Evolutionary conservation across 192 early-diverging fungal species (phyloP).

Genomic region (Backusella australiensis): DNA sequence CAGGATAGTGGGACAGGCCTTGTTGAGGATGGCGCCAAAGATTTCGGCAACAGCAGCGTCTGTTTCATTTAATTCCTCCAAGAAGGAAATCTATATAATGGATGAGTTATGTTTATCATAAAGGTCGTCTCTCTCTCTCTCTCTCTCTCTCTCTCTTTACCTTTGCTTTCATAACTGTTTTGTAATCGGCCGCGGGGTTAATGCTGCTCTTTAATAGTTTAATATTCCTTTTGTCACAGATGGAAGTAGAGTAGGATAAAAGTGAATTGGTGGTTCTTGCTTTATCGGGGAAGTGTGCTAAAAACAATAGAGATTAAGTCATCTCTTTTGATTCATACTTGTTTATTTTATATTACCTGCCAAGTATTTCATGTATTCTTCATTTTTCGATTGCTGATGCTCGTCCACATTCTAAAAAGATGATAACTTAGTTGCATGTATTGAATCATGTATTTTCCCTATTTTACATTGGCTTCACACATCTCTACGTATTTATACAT

Average conservation of each 20-base stretch:
- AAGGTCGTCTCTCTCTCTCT: no score
- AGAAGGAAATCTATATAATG: slow-evolving; percentile 57
- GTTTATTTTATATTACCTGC: slow-evolving; percentile 10
- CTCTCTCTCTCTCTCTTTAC: background rate
- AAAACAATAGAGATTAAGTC: no score
- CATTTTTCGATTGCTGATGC: background rate
- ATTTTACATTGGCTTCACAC: slow-evolving; percentile 6
- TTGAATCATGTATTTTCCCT: no score
- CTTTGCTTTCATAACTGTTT: slow-evolving; percentile 11
- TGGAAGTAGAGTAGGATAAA: background rate
- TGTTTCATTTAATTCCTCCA: slow-evolving; percentile 64
- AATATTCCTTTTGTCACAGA: background rate
- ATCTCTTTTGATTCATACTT: slow-evolving; percentile 9
- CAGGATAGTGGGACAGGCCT: slow-evolving; percentile 71
- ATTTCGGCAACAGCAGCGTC: slow-evolving; percentile 62
- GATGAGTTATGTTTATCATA: background rate
- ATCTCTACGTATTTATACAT: slow-evolving; percentile 9
- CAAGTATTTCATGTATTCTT: slow-evolving; percentile 16
- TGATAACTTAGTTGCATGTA: no score
- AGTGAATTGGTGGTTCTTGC: slow-evolving; percentile 11
- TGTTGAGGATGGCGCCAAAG: slow-evolving; percentile 70
- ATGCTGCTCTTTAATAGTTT: slow-evolving; percentile 9
- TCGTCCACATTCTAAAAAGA: background rate
- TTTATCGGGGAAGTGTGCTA: slow-evolving; percentile 20
- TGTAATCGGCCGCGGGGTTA: slow-evolving; percentile 12